These are phyloP conservation scores for Parafenestella ontariensis DNA, from an alignment of 2,329 filamentous ascomycete genomes.

Conservation along the genomic window DNA sequence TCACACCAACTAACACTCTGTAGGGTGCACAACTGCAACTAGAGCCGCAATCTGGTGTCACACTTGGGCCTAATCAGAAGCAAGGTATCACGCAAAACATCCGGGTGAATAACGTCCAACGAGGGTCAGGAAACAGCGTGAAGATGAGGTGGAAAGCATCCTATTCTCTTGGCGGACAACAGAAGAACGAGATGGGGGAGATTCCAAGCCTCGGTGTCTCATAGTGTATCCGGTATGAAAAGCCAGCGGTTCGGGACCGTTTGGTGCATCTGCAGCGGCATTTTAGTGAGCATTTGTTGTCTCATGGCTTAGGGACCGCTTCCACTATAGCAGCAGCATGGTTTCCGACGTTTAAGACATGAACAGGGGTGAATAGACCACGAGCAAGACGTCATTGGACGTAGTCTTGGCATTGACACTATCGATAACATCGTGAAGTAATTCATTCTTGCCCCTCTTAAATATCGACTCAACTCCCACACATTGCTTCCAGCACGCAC, in stretches of 20 bases:
- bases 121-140: slow-evolving; percentile 75
- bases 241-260: background rate
- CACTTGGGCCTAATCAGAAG: slow-evolving; percentile 73
- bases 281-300: background rate
- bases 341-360: background rate
- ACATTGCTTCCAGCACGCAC: slow-evolving; percentile 2
- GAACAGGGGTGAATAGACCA: background rate
- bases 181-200: slow-evolving; percentile 82
- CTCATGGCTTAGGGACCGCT: background rate
- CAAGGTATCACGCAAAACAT: slow-evolving; percentile 84
- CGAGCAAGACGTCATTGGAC: slow-evolving; percentile 18
- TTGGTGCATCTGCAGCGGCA: slow-evolving; percentile 21
- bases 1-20: slow-evolving; percentile 12
- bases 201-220: slow-evolving; percentile 79
- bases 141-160: slow-evolving; percentile 90
- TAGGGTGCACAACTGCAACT: slow-evolving; percentile 83
- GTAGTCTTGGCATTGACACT: slow-evolving; percentile 1
- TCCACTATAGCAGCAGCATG: background rate
- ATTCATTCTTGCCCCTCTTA: slow-evolving; percentile 29
- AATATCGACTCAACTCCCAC: slow-evolving; percentile 6
- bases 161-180: slow-evolving; percentile 73
- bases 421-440: slow-evolving; percentile 29
- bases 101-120: slow-evolving; percentile 75
- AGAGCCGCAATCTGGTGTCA: slow-evolving; percentile 82
- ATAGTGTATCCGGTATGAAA: slow-evolving; percentile 47